Evolutionary conservation across 129 eudicot genomes (phyloP), one percentile per base, ranked within the genome.

Genomic region (Scalesia atractyloides): DNA sequence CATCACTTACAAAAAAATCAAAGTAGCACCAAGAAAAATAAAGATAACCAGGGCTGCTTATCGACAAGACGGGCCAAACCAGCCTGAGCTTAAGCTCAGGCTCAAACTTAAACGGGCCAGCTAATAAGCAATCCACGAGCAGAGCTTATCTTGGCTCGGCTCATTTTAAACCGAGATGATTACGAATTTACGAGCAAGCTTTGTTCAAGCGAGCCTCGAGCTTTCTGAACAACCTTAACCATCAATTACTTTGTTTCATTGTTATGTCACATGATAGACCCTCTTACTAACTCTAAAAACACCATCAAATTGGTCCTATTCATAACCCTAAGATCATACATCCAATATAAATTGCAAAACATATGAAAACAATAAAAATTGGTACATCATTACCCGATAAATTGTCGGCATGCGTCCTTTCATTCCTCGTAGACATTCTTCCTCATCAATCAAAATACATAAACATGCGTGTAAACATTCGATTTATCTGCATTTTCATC

Each of bases 401-500:
- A 51, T 78, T 51, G 5, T 41, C 39, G 9, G 46, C 66, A 52
- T 64, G 10, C 67, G 47, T 72, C 72, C 69, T 26, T 72, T 72
- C 37, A n/a, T 41, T 70, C 62, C 34, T 70, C 17, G 65, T 14
- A 62, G 76, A 62, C 82, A 77, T 77, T 39, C 70, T 70, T 70
- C 56, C 70, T 77, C 72, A 62, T 13, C 22, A 70, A 51, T 64
- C 64, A 24, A 68, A 46, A 68, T 20, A 68, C 50, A 58, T 1
- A 46, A 57, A 76, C 51, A 60, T 33, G 48, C 14, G 61, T 4
- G 19, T 56, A 33, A 69, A 19, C 80, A 68, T 76, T 68, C 76
- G 73, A 78, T 64, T 18, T 53, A 64, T 64, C 68, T 16, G 76
- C 82, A 71, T 60, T 60, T 69, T 60, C 49, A 58, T 69, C 71